Percentiles rank a stretch among this genome's conserved stretches.
Conservation (phyloP, 2,329 filamentous ascomycete species). For the Sporothrix inflata region DNA sequence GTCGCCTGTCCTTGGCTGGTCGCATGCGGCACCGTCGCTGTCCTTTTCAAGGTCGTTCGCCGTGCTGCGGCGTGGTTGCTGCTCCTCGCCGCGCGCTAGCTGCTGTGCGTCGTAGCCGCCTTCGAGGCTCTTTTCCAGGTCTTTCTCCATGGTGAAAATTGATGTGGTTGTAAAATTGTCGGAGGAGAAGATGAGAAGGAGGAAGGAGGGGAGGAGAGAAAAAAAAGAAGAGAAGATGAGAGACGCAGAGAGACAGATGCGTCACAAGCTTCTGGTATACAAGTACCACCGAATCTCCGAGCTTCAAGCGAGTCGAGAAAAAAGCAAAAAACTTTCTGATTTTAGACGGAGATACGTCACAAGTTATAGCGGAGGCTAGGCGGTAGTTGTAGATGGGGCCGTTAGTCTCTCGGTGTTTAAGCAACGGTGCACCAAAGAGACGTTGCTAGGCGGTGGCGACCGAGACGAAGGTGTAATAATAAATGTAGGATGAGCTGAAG, state of each 20-base stretch:
- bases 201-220: no score
- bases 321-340: background rate
- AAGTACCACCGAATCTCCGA: background rate
- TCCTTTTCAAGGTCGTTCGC: background rate
- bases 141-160: background rate
- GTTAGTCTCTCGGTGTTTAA: background rate
- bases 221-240: background rate
- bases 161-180: background rate
- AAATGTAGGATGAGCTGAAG: background rate
- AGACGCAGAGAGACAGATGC: background rate
- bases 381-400: background rate
- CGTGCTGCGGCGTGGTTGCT: background rate
- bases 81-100: background rate
- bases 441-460: background rate
- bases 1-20: background rate
- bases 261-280: constrained; percentile 7
- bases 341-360: constrained; percentile 14
- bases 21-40: background rate
- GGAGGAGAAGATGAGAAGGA: background rate
- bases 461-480: background rate
- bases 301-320: background rate
- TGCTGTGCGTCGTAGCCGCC: background rate
- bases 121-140: constrained; percentile 1
- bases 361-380: background rate
- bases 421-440: background rate